A percentile compares a stretch with the other conserved stretches of the same genome.
phyloP scores from a whole-genome alignment of 1,139 yeast genomes.

The Barnettozyma hawaiiensis region DNA sequence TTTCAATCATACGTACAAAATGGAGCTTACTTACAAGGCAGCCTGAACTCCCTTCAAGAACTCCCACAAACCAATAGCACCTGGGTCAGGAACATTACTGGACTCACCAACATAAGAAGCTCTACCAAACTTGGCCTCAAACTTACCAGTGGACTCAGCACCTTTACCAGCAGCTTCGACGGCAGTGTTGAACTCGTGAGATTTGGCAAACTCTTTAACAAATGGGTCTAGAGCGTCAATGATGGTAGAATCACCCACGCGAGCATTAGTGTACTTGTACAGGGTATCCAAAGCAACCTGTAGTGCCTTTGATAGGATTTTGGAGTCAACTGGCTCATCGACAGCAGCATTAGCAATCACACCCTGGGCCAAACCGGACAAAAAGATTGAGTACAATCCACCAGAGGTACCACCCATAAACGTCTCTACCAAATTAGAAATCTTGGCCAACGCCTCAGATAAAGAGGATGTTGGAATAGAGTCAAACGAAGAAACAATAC shows the following conservation, averaged over 20 bases:
- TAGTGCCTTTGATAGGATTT: conserved; percentile 38
- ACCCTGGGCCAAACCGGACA: conserved; percentile 60
- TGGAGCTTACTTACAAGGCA: conserved; percentile 11
- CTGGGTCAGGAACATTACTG: conserved; percentile 77
- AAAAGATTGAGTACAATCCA: conserved; percentile 80
- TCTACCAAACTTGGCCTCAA: conserved; percentile 86
- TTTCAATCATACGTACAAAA: background rate
- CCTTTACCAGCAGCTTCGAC: conserved; percentile 66
- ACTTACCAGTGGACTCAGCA: conserved; percentile 64
- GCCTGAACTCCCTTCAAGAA: conserved; percentile 47
- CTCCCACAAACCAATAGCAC: conserved; percentile 78
- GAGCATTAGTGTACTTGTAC: conserved; percentile 79
- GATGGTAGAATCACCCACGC: conserved; percentile 85
- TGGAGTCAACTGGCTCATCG: conserved; percentile 31
- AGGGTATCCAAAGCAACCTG: conserved; percentile 54
- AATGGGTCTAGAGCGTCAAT: conserved; percentile 88
- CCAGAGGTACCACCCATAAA: conserved; percentile 98
- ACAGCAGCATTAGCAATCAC: conserved; percentile 30
- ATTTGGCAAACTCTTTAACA: conserved; percentile 50
- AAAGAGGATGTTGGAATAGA: conserved; percentile 43
- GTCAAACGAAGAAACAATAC: conserved; percentile 51
- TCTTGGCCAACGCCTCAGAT: conserved; percentile 49
- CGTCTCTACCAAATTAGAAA: conserved; percentile 76
- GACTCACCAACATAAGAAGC: conserved; percentile 77
- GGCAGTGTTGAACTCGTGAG: conserved; percentile 53